A percentile compares a stretch with the other conserved stretches of the same genome.
phyloP scores from a whole-genome alignment of 208 protist species.

The Herpetomonas samuelpessoai region DNA sequence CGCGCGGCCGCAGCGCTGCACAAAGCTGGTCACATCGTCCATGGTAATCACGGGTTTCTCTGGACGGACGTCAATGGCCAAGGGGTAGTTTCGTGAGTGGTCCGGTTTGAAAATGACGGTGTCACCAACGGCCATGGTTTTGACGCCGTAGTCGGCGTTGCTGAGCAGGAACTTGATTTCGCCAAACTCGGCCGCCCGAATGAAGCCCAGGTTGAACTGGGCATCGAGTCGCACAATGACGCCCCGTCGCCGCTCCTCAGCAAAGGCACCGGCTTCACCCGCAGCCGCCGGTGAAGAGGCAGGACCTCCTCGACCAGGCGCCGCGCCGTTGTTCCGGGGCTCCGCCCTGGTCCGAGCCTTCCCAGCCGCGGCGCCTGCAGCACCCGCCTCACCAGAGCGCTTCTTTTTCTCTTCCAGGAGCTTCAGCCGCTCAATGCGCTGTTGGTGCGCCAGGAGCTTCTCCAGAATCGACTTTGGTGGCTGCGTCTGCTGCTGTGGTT shows the following conservation, averaged over 20 bases:
- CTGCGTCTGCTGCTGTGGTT: not conserved
- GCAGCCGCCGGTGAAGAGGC: constrained; percentile 11
- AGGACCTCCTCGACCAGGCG: too few relatives aligned
- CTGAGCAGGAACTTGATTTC: constrained; percentile 87
- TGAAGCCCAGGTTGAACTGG: constrained; percentile 69
- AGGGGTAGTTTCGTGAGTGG: constrained; percentile 66
- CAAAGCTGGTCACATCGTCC: constrained; percentile 66
- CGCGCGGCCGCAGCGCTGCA: constrained; percentile 51
- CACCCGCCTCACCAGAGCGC: constrained; percentile 7
- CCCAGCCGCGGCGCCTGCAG: not conserved
- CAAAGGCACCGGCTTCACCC: constrained; percentile 31
- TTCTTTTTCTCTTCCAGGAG: constrained; percentile 67
- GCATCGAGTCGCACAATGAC: constrained; percentile 67
- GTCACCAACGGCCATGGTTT: constrained; percentile 59
- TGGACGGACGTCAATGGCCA: constrained; percentile 78
- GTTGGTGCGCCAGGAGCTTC: constrained; percentile 60
- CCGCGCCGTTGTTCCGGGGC: too few relatives aligned
- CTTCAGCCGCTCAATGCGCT: constrained; percentile 65
- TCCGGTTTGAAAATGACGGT: constrained; percentile 78
- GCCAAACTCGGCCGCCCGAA: constrained; percentile 57
- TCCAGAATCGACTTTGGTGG: constrained; percentile 17
- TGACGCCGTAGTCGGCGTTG: constrained; percentile 78
- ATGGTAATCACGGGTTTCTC: constrained; percentile 53
- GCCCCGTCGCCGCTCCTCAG: constrained; percentile 75
- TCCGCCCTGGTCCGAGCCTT: constrained; percentile 8